A percentile compares a stretch with the other conserved stretches of the same genome.
phyloP scores from a whole-genome alignment of 495 filamentous ascomycete genomes.

The Xylaria scruposa region DNA sequence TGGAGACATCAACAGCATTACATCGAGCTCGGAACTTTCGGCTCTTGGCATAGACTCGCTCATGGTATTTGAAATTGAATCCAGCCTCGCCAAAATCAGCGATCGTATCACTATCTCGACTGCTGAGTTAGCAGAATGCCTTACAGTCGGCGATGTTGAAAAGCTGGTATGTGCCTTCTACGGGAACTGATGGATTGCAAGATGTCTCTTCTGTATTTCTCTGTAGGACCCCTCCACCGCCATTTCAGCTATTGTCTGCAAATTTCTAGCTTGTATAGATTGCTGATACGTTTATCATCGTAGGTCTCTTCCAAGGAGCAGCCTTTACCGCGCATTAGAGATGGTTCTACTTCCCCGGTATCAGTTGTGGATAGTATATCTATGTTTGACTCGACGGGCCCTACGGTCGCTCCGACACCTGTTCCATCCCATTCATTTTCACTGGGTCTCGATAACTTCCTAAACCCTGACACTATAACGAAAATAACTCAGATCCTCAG shows the following conservation, averaged over 20 bases:
- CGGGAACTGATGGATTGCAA: background rate
- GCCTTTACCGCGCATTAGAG: background rate
- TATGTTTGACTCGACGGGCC: background rate
- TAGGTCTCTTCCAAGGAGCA: background rate
- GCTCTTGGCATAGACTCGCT: constrained; percentile 24
- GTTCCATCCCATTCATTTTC: background rate
- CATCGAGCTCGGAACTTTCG: constrained; percentile 14
- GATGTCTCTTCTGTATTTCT: background rate
- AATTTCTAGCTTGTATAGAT: background rate
- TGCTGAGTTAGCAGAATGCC: constrained; percentile 21
- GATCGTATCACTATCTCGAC: constrained; percentile 10
- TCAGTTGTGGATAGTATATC: background rate
- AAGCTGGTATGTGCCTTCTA: constrained; percentile 25
- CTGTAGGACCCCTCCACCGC: background rate
- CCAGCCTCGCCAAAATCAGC: constrained; percentile 11
- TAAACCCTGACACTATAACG: background rate
- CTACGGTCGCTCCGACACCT: background rate
- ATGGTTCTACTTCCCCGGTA: background rate
- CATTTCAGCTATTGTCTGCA: background rate
- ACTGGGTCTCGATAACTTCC: background rate
- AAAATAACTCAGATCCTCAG: background rate
- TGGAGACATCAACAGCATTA: constrained; percentile 3
- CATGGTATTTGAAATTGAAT: constrained; percentile 24
- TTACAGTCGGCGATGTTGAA: constrained; percentile 26
- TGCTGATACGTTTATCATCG: background rate